Evolutionary conservation across 805 yeast species (phyloP), one percentile per base, ranked within the genome.

Genomic region (Kazachstania kunashirensis): DNA sequence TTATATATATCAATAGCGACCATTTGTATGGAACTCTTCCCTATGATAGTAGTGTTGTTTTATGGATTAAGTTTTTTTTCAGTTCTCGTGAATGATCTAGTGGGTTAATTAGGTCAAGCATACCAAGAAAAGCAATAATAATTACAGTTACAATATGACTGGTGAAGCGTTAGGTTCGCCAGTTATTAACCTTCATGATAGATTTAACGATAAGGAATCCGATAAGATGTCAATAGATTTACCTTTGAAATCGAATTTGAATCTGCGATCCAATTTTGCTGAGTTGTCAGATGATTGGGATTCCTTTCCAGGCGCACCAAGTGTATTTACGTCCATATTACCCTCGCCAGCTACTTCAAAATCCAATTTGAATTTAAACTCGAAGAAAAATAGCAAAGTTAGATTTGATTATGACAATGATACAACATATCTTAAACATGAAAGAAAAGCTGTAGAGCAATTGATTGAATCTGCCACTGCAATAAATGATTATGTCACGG

Each of bases 391-490:
- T 12, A 42, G 30, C 20, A 42, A 33, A 25, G 46, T 38, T 6
- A 25, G 42, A 20, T 40, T 42, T 33, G 32, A 33, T 20, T 24
- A 32, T 12, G 26, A 31, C 12, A 30, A 16, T 13, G 15, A 28
- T 15, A 23, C 16, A n/a, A 15, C 18, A 12, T n/a, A 21, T 13
- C 16, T 29, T 24, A 31, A 34, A 39, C 13, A 46, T 37, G 12
- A 32, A 7, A 29, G 15, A 29, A 12, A 9, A 3, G 13, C 45
- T 30, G 46, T 58, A 6, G 63, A 58, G 36, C 50, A 52, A 20
- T 43, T 59, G 19, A 39, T 57, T 6, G 49, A 46, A 31, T 48
- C 50, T 30, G 61, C 62, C 2, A 47, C 46, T 24, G 49, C 45
- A 19, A 42, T 56, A 23, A 53, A 55, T 29, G 48, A 46, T 13